Conservation (phyloP, 2,329 filamentous ascomycete genomes). For the Aspergillus aculeatinus region DNA sequence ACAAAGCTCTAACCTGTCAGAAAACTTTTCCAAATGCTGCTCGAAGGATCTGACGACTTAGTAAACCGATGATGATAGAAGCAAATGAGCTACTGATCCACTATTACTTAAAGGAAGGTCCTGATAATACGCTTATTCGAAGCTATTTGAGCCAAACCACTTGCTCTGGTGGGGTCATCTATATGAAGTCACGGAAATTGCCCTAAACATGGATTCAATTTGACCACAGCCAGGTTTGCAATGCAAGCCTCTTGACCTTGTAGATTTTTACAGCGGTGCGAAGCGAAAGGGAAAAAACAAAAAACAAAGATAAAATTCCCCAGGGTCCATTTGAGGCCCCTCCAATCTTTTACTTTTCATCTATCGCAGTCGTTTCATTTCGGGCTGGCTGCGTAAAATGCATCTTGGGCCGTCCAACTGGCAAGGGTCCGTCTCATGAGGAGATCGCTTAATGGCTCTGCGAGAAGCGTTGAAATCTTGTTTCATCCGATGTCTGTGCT, state of each 20-base stretch:
- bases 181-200: constrained; percentile 12
- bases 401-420: background rate
- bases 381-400: background rate
- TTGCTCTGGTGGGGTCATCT: constrained; percentile 12
- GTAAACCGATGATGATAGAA: background rate
- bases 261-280: background rate
- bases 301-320: background rate
- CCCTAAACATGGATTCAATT: constrained; percentile 3
- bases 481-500: background rate
- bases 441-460: background rate
- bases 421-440: background rate
- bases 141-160: constrained; percentile 1
- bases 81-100: background rate
- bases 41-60: background rate
- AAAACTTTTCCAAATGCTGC: background rate
- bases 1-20: background rate
- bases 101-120: constrained; percentile 5
- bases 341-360: background rate
- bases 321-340: background rate
- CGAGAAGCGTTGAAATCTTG: background rate
- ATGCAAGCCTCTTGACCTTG: background rate
- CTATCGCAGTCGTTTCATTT: constrained; percentile 2
- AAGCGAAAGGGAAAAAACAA: background rate
- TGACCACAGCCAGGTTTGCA: background rate
- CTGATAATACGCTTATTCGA: constrained; percentile 7